Evolutionary conservation across 2,329 filamentous ascomycete genomes (phyloP), one percentile per base, ranked within the genome.

Genomic region (Aspergillus ibericus): DNA sequence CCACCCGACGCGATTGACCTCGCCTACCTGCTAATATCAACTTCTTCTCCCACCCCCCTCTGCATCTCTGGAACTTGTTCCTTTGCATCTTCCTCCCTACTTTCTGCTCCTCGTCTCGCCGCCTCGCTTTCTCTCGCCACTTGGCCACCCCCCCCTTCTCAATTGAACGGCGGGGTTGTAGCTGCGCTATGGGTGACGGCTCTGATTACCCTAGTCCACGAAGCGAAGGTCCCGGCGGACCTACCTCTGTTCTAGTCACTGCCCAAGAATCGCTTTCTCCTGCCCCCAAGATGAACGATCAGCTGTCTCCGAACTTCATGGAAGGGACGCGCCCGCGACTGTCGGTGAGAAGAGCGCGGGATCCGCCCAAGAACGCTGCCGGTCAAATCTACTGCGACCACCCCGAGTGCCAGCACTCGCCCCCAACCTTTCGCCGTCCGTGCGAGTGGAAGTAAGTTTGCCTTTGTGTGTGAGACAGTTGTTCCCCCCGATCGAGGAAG

Each of bases 381-480:
- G 90, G 90, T n/a, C 88, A 91, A 70, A 95, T 88, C 68, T 83
- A 88, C 56, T 97, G 93, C 75, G 86, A 85, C 15, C 85, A 86
- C 65, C 76, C 82, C 0, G 87, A 88, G 56, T 97, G 93, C 68
- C 82, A 79, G 12, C 85, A 88, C 53, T 82, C 87, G 5, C 69
- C 82, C 5, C 83, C 82, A 46, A 83, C 83, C 12, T 98, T 96
- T 71, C 83, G 85, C 55, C 85, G 92, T 63, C 93, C 91, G 66
- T 96, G 93, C 78, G 93, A 96, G 79, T 97, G 91, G 91, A 96
- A 89, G 92, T 95, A 80, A 85, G 90, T 84, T 75, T 61, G 29
- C 27, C 25, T 9, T 55, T 27, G 20, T 57, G 50, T n/a, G 12
- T 56, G 29, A 32, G 9, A 32, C 29, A 32, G 29, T 32, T 10